These are phyloP conservation scores for Phaeomoniella chlamydospora DNA, from an alignment of 2,329 filamentous ascomycete genomes.

Conservation along the genomic window DNA sequence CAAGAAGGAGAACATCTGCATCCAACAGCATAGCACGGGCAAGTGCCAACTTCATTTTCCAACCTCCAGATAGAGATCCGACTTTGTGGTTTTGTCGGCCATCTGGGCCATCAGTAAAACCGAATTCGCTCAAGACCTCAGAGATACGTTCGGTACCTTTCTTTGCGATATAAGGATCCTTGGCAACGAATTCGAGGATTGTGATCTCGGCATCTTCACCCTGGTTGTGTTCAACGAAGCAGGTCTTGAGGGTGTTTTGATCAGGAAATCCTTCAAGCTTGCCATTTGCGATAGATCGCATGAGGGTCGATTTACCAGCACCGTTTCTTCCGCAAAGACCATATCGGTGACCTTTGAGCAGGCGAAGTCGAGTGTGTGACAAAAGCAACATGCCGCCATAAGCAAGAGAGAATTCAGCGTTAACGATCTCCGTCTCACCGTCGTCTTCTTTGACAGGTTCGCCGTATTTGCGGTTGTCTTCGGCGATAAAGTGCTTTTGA, in stretches of 20 bases:
- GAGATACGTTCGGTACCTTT: conserved; percentile 71
- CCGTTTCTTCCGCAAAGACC: conserved; percentile 95
- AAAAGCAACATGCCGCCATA: conserved; percentile 96
- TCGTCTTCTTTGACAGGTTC: conserved; percentile 76
- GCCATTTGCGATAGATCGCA: conserved; percentile 88
- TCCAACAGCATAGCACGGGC: conserved; percentile 92
- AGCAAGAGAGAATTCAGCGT: conserved; percentile 90
- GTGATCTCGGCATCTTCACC: conserved; percentile 93
- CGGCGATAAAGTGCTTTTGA: conserved; percentile 63
- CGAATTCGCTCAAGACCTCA: conserved; percentile 75
- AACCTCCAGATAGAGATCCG: conserved; percentile 89
- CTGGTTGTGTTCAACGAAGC: conserved; percentile 98
- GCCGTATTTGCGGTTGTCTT: conserved; percentile 79
- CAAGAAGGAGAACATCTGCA: conserved; percentile 88
- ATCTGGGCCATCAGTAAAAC: conserved; percentile 79
- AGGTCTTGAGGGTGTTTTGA: conserved; percentile 83
- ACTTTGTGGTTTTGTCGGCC: conserved; percentile 82
- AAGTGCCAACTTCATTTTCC: conserved; percentile 99
- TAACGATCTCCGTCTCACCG: conserved; percentile 90
- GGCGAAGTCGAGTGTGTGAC: conserved; percentile 85
- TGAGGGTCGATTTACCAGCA: conserved; percentile 96
- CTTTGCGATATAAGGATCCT: conserved; percentile 72
- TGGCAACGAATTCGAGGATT: conserved; percentile 83
- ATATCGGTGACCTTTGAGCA: conserved; percentile 93
- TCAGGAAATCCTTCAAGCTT: conserved; percentile 95